Conservation (phyloP, 1,284 basidiomycete genomes). For the Puccinia polysora region DNA sequence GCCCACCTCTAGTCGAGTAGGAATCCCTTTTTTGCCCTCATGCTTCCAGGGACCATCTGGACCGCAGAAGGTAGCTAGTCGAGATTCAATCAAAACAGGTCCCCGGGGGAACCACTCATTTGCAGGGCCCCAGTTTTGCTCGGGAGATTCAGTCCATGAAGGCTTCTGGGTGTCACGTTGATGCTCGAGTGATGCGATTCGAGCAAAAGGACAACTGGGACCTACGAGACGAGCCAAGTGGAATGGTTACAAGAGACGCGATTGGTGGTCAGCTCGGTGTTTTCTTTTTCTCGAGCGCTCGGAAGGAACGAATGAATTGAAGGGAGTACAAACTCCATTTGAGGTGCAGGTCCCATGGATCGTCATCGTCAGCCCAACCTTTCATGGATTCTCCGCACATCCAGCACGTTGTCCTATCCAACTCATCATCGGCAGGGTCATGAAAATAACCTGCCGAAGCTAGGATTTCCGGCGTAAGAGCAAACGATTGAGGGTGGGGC, state of each 20-base stretch:
- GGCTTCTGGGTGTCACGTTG: conserved; percentile 23
- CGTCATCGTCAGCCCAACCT: conserved; percentile 25
- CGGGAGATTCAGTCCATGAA: conserved; percentile 22
- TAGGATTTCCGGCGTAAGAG: conserved; percentile 15
- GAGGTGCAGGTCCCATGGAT: conserved; percentile 23
- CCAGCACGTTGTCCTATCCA: conserved; percentile 32
- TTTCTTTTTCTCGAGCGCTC: too few species aligned
- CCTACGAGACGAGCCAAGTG: neutral
- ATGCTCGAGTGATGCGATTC: conserved; percentile 17
- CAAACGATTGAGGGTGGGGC: conserved; percentile 29
- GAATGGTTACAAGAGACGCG: neutral
- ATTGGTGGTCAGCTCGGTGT: neutral
- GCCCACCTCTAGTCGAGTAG: conserved; percentile 22
- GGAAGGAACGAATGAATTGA: too few species aligned
- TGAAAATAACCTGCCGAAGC: conserved; percentile 33
- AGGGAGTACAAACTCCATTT: conserved; percentile 1
- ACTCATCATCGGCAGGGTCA: conserved; percentile 14
- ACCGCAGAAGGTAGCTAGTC: conserved; percentile 30
- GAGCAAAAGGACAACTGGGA: conserved; percentile 28
- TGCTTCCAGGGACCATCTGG: conserved; percentile 21
- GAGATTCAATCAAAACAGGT: neutral
- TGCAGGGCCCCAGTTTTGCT: conserved; percentile 14
- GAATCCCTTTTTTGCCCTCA: conserved; percentile 15
- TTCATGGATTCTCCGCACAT: conserved; percentile 37
- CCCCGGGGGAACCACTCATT: conserved; percentile 26